These are phyloP conservation scores for Elaeagnus macrophylla DNA, from an alignment of 306 rosid genomes.

Conservation along the genomic window DNA sequence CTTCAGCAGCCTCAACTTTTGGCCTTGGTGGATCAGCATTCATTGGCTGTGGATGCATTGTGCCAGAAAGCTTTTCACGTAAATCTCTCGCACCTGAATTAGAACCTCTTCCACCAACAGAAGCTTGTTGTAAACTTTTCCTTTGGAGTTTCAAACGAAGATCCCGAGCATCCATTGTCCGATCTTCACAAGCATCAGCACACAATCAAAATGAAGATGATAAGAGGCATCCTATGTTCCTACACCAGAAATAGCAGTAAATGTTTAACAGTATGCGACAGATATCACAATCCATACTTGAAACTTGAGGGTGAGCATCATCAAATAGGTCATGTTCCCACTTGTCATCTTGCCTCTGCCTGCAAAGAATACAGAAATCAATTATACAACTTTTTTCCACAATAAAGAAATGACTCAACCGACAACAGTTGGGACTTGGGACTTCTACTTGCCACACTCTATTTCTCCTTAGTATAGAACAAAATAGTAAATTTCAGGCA, in stretches of 20 bases:
- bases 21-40: slow-evolving; percentile 57
- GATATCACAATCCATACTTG: slow-evolving; percentile 56
- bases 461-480: neutral
- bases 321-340: slow-evolving; percentile 99
- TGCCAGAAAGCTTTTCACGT: slow-evolving; percentile 83
- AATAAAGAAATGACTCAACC: slow-evolving; percentile 3
- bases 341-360: slow-evolving; percentile 90
- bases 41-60: slow-evolving; percentile 55
- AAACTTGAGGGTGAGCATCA: slow-evolving; percentile 36
- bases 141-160: slow-evolving; percentile 91
- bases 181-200: slow-evolving; percentile 65
- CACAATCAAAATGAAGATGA: slow-evolving; percentile 41
- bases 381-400: neutral
- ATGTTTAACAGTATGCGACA: slow-evolving; percentile 24
- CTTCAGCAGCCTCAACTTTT: slow-evolving; percentile 39
- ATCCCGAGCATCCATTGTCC: slow-evolving; percentile 59
- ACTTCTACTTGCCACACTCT: neutral
- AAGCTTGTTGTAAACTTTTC: slow-evolving; percentile 60
- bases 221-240: slow-evolving; percentile 29
- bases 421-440: slow-evolving; percentile 3
- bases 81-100: slow-evolving; percentile 60
- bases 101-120: slow-evolving; percentile 35
- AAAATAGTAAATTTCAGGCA: no score
- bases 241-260: slow-evolving; percentile 29
- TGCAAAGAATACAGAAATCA: slow-evolving; percentile 27